phyloP scores from a whole-genome alignment of 139 green algal genomes.

The Zygnema cylindricum region DNA sequence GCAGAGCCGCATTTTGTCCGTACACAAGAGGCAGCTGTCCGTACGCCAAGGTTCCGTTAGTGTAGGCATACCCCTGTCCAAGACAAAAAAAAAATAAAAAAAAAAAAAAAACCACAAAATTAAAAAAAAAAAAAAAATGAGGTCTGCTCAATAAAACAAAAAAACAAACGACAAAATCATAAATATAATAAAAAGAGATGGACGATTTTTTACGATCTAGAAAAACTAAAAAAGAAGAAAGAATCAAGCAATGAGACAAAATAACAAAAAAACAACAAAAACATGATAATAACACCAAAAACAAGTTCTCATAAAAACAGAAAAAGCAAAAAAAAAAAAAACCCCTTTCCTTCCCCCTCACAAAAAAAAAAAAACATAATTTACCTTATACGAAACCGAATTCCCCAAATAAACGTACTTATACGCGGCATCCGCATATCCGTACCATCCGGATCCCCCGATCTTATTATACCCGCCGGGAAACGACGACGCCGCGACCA shows the following conservation, averaged over 20 bases:
- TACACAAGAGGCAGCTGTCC: background rate
- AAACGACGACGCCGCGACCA: background rate
- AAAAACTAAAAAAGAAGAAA: too few relatives aligned
- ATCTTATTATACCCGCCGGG: background rate
- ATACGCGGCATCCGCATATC: background rate
- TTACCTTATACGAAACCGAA: background rate
- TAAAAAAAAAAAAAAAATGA: too few relatives aligned
- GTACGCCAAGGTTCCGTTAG: background rate
- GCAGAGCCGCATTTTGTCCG: background rate
- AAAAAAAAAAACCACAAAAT: too few relatives aligned
- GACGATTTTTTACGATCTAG: too few relatives aligned
- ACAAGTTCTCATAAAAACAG: too few relatives aligned
- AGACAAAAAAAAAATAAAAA: background rate
- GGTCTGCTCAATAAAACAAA: too few relatives aligned
- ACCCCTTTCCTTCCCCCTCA: background rate
- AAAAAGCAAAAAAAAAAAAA: too few relatives aligned
- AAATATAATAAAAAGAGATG: too few relatives aligned
- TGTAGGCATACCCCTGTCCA: background rate
- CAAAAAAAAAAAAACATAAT: background rate
- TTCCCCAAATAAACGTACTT: background rate
- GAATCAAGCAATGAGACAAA: too few relatives aligned
- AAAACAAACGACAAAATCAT: background rate
- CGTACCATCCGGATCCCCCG: too few relatives aligned
- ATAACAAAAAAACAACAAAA: too few relatives aligned
- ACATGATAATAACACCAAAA: too few relatives aligned